Evolutionary conservation across 306 rosid species (phyloP), one percentile per base, ranked within the genome.

Genomic region (Citrullus mucosospermus): DNA sequence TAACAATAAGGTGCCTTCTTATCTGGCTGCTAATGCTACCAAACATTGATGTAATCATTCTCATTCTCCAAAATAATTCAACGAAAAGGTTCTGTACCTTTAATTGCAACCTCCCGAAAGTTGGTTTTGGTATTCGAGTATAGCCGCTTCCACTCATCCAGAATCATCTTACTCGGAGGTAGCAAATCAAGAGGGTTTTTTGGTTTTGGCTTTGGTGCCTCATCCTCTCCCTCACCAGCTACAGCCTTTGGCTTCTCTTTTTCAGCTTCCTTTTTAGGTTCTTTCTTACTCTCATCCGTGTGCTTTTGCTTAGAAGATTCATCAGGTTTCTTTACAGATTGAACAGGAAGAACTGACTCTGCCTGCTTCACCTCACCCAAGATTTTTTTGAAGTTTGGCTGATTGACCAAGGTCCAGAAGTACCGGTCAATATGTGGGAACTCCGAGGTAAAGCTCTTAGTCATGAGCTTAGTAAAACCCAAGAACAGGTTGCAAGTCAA

Each of bases 71-170:
- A 39, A 91, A 92, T 77, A 93, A 88, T 62, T 93, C 94, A 74
- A 38, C 14, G 4, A 62, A 62, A 62, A 32, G 39, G 32, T 62
- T 12, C 17, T 38, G 56, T 89, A 89, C 98, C 96, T 84, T 93
- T 93, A 76, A 93, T 85, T 75, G 98, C 98, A 55, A 93, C 95
- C 88, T 93, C 97, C 4, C 97, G 96, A 88, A 93, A 93, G 87
- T 93, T 93, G 63, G 89, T 86, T 84, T 93, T 93, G 0, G 97
- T 90, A 89, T 93, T 93, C 0, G 98, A 93, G 85, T 93, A 93
- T 12, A 93, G 90, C 82, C 95, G 85, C 81, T 93, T 91, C 98
- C 97, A 91, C 22, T 93, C 98, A 82, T 93, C 98, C 85, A 93
- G 80, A 34, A 93, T 38, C 98, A 93, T 93, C 89, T 83, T 87